These are phyloP conservation scores for Oryza meridionalis DNA, from an alignment of 176 grass and related monocot species.

Conservation along the genomic window DNA sequence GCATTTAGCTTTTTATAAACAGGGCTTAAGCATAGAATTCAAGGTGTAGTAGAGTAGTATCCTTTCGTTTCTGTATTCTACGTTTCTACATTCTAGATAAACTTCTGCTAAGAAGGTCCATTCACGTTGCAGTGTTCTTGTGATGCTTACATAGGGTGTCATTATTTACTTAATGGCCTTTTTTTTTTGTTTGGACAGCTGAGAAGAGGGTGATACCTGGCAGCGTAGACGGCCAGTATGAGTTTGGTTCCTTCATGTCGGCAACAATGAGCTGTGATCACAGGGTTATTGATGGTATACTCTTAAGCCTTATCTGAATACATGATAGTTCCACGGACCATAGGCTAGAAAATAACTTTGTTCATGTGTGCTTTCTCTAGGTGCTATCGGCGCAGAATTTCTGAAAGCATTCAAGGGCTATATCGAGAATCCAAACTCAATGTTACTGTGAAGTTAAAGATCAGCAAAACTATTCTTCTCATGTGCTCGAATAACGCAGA, in stretches of 20 bases:
- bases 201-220: constrained; percentile 93
- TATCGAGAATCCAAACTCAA: constrained; percentile 84
- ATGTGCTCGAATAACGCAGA: constrained; percentile 40
- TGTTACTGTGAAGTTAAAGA: constrained; percentile 68
- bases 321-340: not conserved
- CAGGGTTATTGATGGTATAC: constrained; percentile 90
- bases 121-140: not conserved
- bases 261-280: constrained; percentile 96
- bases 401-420: constrained; percentile 93
- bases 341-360: not conserved
- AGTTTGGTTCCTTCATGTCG: constrained; percentile 94
- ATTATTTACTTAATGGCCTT: not conserved
- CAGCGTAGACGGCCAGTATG: constrained; percentile 62
- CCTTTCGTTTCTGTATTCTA: not conserved
- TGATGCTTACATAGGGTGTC: not conserved
- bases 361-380: constrained; percentile 36
- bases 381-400: constrained; percentile 89
- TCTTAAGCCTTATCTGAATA: not conserved
- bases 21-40: too few relatives aligned
- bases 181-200: constrained; percentile 40
- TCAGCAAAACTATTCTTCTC: constrained; percentile 29
- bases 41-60: not conserved
- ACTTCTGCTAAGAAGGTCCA: not conserved
- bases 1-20: not conserved
- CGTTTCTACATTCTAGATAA: not conserved